Evolutionary conservation across 2,329 filamentous ascomycete genomes (phyloP), one percentile per base, ranked within the genome.

Genomic region (Fragosphaeria purpurea): DNA sequence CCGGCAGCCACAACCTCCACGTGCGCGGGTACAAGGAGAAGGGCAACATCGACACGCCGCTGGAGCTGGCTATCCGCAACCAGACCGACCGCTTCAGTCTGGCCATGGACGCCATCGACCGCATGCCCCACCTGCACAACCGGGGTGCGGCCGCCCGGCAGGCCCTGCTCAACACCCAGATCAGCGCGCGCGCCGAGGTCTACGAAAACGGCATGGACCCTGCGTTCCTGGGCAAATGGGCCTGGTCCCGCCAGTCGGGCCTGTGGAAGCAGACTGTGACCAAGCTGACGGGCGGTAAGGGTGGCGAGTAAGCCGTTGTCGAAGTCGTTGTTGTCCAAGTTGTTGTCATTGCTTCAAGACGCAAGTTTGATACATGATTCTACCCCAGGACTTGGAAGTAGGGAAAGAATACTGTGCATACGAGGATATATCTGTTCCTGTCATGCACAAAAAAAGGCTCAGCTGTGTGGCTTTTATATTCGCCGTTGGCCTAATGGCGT

Each of bases 11-110:
- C 44, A 81, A 86, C 65, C 66, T 89, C 55, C 80, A 86, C 59
- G 86, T 90, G n/a, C 74, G 82, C 35, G 86, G 86, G 1, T 90
- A 89, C 71, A 82, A 77, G 61, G 85, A 90, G 71, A 89, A 90
- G 75, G 86, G 86, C 44, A 90, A 89, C 64, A 89, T 89, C 58
- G 84, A 90, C 63, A 89, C 86, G 0, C 86, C 85, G 1, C 78
- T 89, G 22, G 85, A 88, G 67, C 70, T 90, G 56, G 85, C 85
- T 33, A 86, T 89, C 62, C 75, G 85, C 53, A 90, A 90, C 67
- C 75, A 83, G 60, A 86, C 85, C 0, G 86, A 90, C 67, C 76
- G 86, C 33, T 90, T 85, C 69, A 86, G 81, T 58, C 68, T 90
- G 39, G 85, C 86, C 8, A 87, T 90, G 54, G 80, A 85, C 59